Conservation (phyloP, 495 filamentous ascomycete genomes). For the Extremus antarcticus region DNA sequence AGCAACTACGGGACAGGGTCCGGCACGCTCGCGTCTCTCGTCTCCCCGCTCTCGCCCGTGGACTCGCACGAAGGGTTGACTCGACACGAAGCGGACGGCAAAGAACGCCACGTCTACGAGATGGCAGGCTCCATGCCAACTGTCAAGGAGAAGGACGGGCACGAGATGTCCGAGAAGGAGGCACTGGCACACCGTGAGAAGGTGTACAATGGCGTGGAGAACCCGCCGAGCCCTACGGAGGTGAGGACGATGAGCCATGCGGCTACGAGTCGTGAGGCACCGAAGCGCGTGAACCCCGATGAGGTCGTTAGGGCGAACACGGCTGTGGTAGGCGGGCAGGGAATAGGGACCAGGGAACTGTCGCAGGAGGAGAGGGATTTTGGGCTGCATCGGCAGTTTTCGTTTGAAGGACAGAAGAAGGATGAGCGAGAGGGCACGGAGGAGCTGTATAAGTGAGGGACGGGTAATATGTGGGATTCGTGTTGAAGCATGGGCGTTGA, state of each 20-base stretch:
- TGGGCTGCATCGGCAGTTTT: slow-evolving; percentile 11
- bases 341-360: neutral
- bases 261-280: neutral
- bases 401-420: slow-evolving; percentile 7
- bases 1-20: neutral
- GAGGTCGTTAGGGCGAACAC: slow-evolving; percentile 6
- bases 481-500: no score
- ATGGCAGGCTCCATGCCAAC: slow-evolving; percentile 30
- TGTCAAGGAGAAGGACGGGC: slow-evolving; percentile 27
- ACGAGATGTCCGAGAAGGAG: slow-evolving; percentile 29
- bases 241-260: neutral
- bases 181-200: slow-evolving; percentile 27
- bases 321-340: neutral
- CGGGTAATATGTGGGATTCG: no score
- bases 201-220: slow-evolving; percentile 30
- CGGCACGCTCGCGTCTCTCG: slow-evolving; percentile 4
- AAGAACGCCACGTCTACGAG: slow-evolving; percentile 28
- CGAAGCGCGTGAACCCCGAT: slow-evolving; percentile 4
- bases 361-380: neutral
- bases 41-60: slow-evolving; percentile 12
- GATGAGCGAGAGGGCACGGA: neutral
- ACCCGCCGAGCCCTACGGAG: slow-evolving; percentile 1
- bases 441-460: slow-evolving; percentile 2
- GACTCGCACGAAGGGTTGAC: neutral
- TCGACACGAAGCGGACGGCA: slow-evolving; percentile 22